Base-by-base conservation (phyloP, 805 yeast species). In the Saturnispora quitensis region DNA sequence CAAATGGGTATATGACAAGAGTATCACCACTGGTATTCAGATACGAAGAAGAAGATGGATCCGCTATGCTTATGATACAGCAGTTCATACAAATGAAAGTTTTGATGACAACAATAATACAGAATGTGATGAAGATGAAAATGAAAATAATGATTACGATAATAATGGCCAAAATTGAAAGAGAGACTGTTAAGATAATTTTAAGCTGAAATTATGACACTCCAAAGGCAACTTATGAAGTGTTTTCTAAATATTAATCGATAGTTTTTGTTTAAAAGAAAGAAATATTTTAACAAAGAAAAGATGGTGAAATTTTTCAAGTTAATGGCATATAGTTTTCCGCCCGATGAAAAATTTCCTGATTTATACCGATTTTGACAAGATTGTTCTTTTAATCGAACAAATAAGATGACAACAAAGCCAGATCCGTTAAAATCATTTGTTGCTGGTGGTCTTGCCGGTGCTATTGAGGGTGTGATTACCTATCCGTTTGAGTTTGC, bases 401-500 rank as follows among this genome's bases (percentile, higher is more conserved):
- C 24, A 46, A 22, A 12, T 22, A 48, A 28, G 22, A 31, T 47
- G 44, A 15, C 43, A 18, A 22, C 45, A 22, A 43, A 43, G 17
- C 78, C 80, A 13, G 91, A 85, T 64, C 91, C 93, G 2, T 62
- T 78, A 55, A 81, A 85, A 61, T 88, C 97, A 1, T 89, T 91
- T 62, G 73, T 90, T 27, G 98, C 97, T 6, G 99, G 99, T 52
- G 97, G 97, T 50, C 75, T 86, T 0, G 99, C 98, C 0, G 99
- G 98, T 53, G 98, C 96, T 25, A 82, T 90, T 33, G 99, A 91
- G 70, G 97, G 97, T 34, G 80, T 80, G 40, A 76, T 87, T 45
- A 91, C 98, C 0, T 91, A 89, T 66, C 99, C 99, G 3, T 93
- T 93, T 68, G 99, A 91, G 68, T 91, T 90, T 71, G 96, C 98